A percentile compares a stretch with the other conserved stretches of the same genome.
phyloP scores from a whole-genome alignment of 2,329 filamentous ascomycete species.

The Fusarium domesticum region DNA sequence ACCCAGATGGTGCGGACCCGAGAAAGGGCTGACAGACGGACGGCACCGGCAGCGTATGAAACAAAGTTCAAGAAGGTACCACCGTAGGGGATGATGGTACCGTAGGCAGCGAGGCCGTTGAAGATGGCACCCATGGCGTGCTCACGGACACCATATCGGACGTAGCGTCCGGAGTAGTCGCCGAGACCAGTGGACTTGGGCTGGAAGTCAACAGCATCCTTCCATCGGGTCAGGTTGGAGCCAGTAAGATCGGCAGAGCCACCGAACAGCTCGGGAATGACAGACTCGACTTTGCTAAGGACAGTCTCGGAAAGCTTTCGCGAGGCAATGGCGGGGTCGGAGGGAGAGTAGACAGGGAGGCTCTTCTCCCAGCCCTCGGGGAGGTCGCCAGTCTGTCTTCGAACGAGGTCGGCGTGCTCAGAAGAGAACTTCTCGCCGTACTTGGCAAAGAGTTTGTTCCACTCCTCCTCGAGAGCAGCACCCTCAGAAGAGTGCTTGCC shows the following conservation, averaged over 20 bases:
- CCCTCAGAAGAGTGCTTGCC: conserved; percentile 80
- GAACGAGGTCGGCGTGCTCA: conserved; percentile 76
- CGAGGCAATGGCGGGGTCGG: conserved; percentile 81
- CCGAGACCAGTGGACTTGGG: conserved; percentile 81
- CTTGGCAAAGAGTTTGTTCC: conserved; percentile 89
- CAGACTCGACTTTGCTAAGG: conserved; percentile 79
- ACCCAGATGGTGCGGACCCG: conserved; percentile 91
- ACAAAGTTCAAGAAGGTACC: conserved; percentile 99
- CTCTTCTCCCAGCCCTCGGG: conserved; percentile 95
- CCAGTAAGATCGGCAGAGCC: conserved; percentile 97
- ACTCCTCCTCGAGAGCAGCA: conserved; percentile 86
- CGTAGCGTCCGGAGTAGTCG: conserved; percentile 86
- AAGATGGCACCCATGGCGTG: conserved; percentile 90
- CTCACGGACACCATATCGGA: conserved; percentile 89
- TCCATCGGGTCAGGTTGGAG: conserved; percentile 98
- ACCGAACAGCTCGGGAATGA: conserved; percentile 85
- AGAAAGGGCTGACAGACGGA: conserved; percentile 90
- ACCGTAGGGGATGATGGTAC: conserved; percentile 86
- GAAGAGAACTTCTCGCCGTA: conserved; percentile 75
- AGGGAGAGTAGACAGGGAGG: conserved; percentile 85
- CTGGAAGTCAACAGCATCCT: conserved; percentile 96
- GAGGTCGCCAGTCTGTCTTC: conserved; percentile 77
- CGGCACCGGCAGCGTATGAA: conserved; percentile 91
- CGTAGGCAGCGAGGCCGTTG: conserved; percentile 94
- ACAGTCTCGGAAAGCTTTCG: conserved; percentile 96